phyloP scores from a whole-genome alignment of 441 rosid species.

The Erodium chrysanthum region DNA sequence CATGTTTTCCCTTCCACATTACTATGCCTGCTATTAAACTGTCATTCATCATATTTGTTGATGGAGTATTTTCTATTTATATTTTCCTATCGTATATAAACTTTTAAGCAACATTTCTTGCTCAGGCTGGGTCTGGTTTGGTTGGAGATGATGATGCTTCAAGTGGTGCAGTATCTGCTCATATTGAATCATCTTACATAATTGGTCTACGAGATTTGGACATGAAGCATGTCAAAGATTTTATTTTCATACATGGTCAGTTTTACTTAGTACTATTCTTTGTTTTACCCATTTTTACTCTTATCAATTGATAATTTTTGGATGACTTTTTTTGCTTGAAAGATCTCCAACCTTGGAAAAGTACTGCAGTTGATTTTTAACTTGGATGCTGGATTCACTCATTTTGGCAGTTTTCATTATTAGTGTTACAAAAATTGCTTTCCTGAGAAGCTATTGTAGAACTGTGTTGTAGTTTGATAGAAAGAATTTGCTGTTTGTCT shows the following conservation, averaged over 20 bases:
- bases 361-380: background rate
- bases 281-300: background rate
- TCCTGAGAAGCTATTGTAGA: background rate
- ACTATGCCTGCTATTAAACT: background rate
- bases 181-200: slow-evolving; percentile 76
- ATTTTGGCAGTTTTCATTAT: background rate
- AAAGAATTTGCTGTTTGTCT: background rate
- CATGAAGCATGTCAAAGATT: slow-evolving; percentile 90
- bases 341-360: background rate
- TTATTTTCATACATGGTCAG: slow-evolving; percentile 88
- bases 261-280: slow-evolving; percentile 16
- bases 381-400: background rate
- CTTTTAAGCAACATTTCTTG: background rate
- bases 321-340: slow-evolving; percentile 10
- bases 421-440: background rate
- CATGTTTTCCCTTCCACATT: background rate
- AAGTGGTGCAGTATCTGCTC: slow-evolving; percentile 55
- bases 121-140: slow-evolving; percentile 77
- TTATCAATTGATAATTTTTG: background rate
- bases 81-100: background rate
- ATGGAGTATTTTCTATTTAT: slow-evolving; percentile 1
- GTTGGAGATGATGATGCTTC: slow-evolving; percentile 79
- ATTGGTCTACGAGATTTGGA: slow-evolving; percentile 78
- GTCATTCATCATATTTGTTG: background rate
- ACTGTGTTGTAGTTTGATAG: background rate